Percentiles rank a stretch among this genome's conserved stretches.
These are phyloP conservation scores for Candida broadrunensis DNA, from an alignment of 805 yeast genomes.

Conservation along the genomic window DNA sequence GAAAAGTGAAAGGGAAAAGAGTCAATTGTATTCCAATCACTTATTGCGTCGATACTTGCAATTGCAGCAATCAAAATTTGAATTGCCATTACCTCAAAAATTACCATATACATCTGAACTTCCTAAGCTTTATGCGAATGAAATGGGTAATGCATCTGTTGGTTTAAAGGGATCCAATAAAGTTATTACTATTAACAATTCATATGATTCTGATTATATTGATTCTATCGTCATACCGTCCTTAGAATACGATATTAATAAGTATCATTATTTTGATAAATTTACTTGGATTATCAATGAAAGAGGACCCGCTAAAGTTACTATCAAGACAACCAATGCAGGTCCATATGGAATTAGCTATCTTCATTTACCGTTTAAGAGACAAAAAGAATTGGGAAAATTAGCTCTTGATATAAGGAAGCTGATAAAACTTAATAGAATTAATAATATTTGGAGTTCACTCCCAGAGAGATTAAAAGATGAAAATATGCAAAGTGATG, in stretches of 20 bases:
- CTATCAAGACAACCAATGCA: constrained; percentile 25
- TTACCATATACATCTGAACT: constrained; percentile 18
- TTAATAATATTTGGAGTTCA: constrained; percentile 27
- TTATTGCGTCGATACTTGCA: constrained; percentile 28
- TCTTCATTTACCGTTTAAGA: constrained; percentile 22
- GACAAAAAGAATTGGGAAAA: constrained; percentile 13
- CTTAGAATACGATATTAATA: constrained; percentile 31
- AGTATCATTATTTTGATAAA: constrained; percentile 17
- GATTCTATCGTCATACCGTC: constrained; percentile 30
- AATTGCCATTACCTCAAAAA: constrained; percentile 29
- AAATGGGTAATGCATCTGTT: not conserved
- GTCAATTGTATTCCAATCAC: constrained; percentile 8
- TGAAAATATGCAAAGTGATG: constrained; percentile 18
- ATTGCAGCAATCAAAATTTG: constrained; percentile 19
- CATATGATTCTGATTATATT: constrained; percentile 31
- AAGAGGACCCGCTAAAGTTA: constrained; percentile 36
- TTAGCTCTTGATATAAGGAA: constrained; percentile 31
- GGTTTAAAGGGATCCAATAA: not conserved
- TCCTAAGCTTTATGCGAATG: not conserved
- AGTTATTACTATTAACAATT: constrained; percentile 3
- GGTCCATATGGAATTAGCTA: constrained; percentile 29
- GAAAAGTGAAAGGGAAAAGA: constrained; percentile 8
- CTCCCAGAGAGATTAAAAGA: constrained; percentile 3
- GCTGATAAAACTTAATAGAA: constrained; percentile 21
- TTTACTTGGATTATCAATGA: constrained; percentile 19